A percentile compares a stretch with the other conserved stretches of the same genome.
These are phyloP conservation scores for Globisporangium canariense DNA, from an alignment of 352 stramenopile species.

Conservation along the genomic window DNA sequence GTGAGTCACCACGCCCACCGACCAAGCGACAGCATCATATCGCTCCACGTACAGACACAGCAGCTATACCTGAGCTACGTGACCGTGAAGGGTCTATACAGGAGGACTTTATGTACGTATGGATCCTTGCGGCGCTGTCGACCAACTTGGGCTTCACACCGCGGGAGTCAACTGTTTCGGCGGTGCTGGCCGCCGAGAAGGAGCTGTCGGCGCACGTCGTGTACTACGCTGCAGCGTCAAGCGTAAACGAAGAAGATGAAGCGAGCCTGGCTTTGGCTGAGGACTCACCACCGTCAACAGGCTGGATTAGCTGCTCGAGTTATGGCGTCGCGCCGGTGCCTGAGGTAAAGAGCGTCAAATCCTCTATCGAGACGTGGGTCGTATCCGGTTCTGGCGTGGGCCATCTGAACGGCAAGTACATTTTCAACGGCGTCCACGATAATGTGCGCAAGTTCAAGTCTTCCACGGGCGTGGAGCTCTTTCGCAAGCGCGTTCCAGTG, in stretches of 20 bases:
- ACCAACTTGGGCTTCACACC: slow-evolving; percentile 50
- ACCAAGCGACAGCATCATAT: slow-evolving; percentile 10
- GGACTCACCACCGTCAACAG: slow-evolving; percentile 34
- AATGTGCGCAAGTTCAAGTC: slow-evolving; percentile 57
- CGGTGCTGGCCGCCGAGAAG: slow-evolving; percentile 40
- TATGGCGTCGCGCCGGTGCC: slow-evolving; percentile 41
- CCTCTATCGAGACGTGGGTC: slow-evolving; percentile 60
- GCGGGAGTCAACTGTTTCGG: slow-evolving; percentile 24
- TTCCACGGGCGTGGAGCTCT: slow-evolving; percentile 59
- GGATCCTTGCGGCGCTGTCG: slow-evolving; percentile 48
- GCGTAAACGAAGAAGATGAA: slow-evolving; percentile 12
- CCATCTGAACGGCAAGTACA: slow-evolving; percentile 64
- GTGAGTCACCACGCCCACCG: not conserved
- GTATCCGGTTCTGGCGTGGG: slow-evolving; percentile 45
- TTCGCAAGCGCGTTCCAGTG: slow-evolving; percentile 55
- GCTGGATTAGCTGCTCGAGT: slow-evolving; percentile 54
- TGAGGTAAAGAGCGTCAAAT: slow-evolving; percentile 28
- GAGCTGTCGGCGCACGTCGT: slow-evolving; percentile 64
- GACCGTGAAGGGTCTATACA: not conserved
- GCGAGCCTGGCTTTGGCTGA: not conserved
- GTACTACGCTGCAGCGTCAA: slow-evolving; percentile 57
- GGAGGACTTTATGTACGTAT: slow-evolving; percentile 33
- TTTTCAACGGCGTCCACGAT: slow-evolving; percentile 55
- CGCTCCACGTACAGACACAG: not conserved
- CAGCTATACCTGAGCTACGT: too few species aligned